Base-by-base conservation (phyloP, 1,284 basidiomycete species). In the Irpex rosettiformis region DNA sequence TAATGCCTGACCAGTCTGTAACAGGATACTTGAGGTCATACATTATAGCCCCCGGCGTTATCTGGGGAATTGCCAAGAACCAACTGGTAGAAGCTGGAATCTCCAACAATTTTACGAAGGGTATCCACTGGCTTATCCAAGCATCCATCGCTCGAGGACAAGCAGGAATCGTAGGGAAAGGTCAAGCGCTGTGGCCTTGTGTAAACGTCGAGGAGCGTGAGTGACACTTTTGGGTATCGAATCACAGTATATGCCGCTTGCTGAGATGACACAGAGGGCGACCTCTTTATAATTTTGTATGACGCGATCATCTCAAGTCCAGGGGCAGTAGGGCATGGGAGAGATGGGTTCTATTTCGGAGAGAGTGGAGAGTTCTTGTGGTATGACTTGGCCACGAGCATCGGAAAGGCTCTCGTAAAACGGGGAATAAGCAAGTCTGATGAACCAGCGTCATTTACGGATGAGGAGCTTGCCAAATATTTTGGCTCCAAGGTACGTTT, bases 191-290 rank as follows among this genome's bases (percentile, higher is more conserved):
- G 21, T 71, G 70, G 70, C 64, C 66, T 3, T 62, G 77, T 62
- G 75, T 80, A 6, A 70, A 79, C 61, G 76, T 80, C 45, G 71
- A 74, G 54, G 79, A 82, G 51, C 68, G 79, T 79, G 27, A n/a
- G 62, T 61, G 2, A 37, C 24, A 33, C 16, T 37, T 37, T 3
- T 29, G 5, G 33, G 5, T 33, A 10, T 21, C 16, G 4, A 28
- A 7, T 18, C 37, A 8, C 6, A 30, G 27, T 10, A 42, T 18
- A 25, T 5, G 47, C 24, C 45, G 8, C 22, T 33, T 33, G 27
- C 4, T 37, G 33, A 37, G 18, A 22, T 13, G 40, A 16, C 13
- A 11, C 45, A 70, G 67, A 62, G 16, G 62, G 58, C 11, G 62
- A 66, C 40, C 52, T 67, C 53, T 67, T 65, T 49, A 61, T 65